Evolutionary conservation across 495 filamentous ascomycete genomes (phyloP), one percentile per base, ranked within the genome.

Genomic region (Cercophora newfieldiana): DNA sequence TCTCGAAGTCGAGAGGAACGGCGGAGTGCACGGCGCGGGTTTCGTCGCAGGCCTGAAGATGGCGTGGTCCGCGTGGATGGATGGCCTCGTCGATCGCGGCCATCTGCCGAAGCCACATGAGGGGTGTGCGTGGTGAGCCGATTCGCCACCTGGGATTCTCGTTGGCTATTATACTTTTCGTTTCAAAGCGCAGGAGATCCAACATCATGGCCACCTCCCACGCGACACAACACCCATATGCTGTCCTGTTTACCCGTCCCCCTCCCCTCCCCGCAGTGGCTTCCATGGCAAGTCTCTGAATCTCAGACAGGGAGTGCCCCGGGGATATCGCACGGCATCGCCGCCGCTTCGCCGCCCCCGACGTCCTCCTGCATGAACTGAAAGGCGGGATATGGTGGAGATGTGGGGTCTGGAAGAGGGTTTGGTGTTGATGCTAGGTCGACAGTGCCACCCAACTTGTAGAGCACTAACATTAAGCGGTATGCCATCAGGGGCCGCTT

Each of bases 131-230:
- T 21, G 58, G 28, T 22, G 19, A 28, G 58, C 26, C 25, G 26
- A 31, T 29, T 47, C 21, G 33, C 21, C 48, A 31, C 48, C 58
- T 60, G 58, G 48, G 29, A 48, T 47, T 21, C 31, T 47, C 58
- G 31, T 60, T 60, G 58, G 58, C 58, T 60, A 60, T 48, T 60
- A 31, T 60, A 21, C 18, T 18, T 37, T 48, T 48, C 26, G n/a
- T 25, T 60, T 60, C 28, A 25, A 48, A 21, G 21, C 30, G 4
- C 31, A 44, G 58, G 31, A 47, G 33, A 25, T 47, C 18, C 58
- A 44, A 60, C 30, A 22, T 55, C 51, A 28, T 55, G 51, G 21
- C n/a, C n/a, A 22, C 22, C 8, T 55, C 25, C 51, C 19, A 26
- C 22, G 51, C 51, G 22, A 55, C 51, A 22, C 26, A 14, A 22